Percentiles rank a stretch among this genome's conserved stretches.
Conservation (phyloP, 163 green algal species). For the Volvox carteri region DNA sequence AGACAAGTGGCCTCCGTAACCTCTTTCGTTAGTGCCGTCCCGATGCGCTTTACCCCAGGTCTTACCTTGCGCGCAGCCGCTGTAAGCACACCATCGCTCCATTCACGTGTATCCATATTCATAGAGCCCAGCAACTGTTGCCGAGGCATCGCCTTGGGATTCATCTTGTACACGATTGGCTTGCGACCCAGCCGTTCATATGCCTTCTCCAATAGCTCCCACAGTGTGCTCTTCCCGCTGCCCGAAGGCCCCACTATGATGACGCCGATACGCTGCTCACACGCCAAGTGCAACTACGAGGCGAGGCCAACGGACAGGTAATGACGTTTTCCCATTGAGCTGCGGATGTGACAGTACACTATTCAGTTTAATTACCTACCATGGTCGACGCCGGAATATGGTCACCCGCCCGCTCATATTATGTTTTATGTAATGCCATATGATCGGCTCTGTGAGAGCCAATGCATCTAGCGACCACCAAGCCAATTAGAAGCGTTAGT, state of each 20-base stretch:
- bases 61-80: constrained; percentile 74
- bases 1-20: too few relatives aligned
- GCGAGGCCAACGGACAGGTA: not conserved
- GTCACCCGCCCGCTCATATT: too few relatives aligned
- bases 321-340: too few relatives aligned
- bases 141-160: constrained; percentile 85
- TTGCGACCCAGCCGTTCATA: constrained; percentile 70
- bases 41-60: too few relatives aligned
- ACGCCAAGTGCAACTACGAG: constrained; percentile 84
- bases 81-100: constrained; percentile 84
- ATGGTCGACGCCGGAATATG: too few relatives aligned
- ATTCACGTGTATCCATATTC: constrained; percentile 88
- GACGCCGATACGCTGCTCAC: constrained; percentile 86
- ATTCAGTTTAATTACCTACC: too few relatives aligned
- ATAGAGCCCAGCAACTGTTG: constrained; percentile 86
- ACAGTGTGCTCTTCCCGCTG: constrained; percentile 81
- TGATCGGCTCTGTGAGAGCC: too few relatives aligned
- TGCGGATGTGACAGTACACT: too few relatives aligned
- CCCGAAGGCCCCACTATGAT: constrained; percentile 88
- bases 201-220: constrained; percentile 77
- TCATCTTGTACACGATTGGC: constrained; percentile 78
- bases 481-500: too few relatives aligned
- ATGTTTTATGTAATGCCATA: too few relatives aligned
- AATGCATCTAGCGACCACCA: too few relatives aligned
- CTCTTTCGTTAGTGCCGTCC: too few relatives aligned